phyloP scores from a whole-genome alignment of 345 rosid genomes.

The Triadica sebifera region DNA sequence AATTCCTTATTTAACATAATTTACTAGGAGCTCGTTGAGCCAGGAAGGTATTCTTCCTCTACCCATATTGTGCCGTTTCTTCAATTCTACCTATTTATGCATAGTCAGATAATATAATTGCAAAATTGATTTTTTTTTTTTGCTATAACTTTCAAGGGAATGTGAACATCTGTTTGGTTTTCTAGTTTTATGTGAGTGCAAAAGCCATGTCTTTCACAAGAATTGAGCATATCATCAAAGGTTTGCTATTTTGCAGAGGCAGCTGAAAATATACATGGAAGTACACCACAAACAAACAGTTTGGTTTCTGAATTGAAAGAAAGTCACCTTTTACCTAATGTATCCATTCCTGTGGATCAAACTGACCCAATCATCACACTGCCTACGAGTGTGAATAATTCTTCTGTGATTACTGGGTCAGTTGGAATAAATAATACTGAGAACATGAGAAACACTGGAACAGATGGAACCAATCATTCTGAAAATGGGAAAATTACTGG shows the following conservation, averaged over 20 bases:
- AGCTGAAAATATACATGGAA: constrained; percentile 30
- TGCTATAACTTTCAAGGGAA: not conserved
- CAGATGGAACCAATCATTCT: not conserved
- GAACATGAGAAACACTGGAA: not conserved
- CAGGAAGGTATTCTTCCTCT: not conserved
- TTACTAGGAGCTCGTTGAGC: not conserved
- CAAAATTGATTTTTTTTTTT: not conserved
- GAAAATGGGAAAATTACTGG: not conserved
- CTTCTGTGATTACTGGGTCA: not conserved
- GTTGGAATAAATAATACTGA: not conserved
- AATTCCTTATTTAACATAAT: not conserved
- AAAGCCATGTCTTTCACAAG: constrained; percentile 11
- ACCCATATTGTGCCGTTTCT: not conserved
- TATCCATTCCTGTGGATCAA: constrained; percentile 39
- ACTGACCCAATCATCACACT: constrained; percentile 13
- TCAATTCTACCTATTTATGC: not conserved
- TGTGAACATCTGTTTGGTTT: not conserved
- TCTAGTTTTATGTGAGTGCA: not conserved
- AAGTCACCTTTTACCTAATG: constrained; percentile 28
- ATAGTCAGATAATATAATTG: not conserved
- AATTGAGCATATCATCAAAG: constrained; percentile 18
- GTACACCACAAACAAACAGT: constrained; percentile 43
- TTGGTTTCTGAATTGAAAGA: constrained; percentile 34
- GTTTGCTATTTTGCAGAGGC: constrained; percentile 47
- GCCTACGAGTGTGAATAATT: not conserved